These are phyloP conservation scores for Salvia splendens DNA, from an alignment of 257 asterid genomes.

Conservation along the genomic window DNA sequence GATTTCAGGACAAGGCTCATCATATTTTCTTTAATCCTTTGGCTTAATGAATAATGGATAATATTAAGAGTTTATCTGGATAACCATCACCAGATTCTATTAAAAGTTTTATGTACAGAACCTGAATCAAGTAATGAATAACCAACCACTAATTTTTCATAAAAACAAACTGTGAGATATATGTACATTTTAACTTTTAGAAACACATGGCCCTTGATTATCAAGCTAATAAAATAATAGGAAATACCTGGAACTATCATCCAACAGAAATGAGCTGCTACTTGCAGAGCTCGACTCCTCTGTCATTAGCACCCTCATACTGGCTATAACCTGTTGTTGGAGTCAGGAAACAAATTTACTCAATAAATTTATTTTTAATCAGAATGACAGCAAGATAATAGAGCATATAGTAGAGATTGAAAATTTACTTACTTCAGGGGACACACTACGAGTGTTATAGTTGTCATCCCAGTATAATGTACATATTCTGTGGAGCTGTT, in stretches of 20 bases:
- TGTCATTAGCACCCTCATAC: conserved; percentile 96
- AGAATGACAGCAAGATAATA: conserved; percentile 1
- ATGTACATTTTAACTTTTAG: not conserved
- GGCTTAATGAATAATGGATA: no score
- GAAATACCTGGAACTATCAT: conserved; percentile 83
- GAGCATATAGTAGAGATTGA: not conserved
- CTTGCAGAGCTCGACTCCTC: conserved; percentile 86
- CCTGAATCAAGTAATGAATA: not conserved
- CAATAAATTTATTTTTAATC: not conserved
- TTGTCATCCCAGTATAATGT: conserved; percentile 93
- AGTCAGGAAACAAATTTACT: conserved; percentile 17
- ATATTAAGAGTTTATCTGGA: not conserved
- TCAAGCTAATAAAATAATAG: not conserved
- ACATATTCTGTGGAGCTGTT: conserved; percentile 97
- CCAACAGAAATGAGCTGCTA: conserved; percentile 88
- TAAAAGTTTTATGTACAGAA: not conserved
- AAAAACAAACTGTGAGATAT: no score
- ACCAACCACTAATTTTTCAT: not conserved
- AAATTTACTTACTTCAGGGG: conserved; percentile 67
- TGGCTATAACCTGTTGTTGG: conserved; percentile 73
- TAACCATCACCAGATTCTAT: not conserved
- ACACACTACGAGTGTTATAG: conserved; percentile 93
- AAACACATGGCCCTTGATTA: not conserved
- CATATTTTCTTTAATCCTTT: not conserved
- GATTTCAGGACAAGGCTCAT: not conserved